Evolutionary conservation across 176 grass and related monocot genomes (phyloP), one percentile per base, ranked within the genome.

Genomic region (Carex parvula): DNA sequence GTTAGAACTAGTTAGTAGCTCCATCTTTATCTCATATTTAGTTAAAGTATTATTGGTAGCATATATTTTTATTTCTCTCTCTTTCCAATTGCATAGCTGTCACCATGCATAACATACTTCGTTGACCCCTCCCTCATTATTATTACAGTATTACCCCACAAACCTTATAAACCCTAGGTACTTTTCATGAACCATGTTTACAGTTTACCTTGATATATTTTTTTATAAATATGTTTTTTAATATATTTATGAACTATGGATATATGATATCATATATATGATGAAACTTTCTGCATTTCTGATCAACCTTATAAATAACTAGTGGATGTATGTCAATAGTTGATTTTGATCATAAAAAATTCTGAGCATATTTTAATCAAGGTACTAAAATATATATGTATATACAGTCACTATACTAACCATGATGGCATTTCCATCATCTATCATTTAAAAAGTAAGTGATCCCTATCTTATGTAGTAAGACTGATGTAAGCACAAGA

Each of bases 21-120:
- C 20, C 11, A 30, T 77, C 35, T 70, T 55, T 26, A 55, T 76
- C 71, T 76, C 48, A 54, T 29, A 30, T 76, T 54, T 54, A 24
- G 21, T 74, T 52, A 53, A 39, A 39, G 5, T 54, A 76, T 4
- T 21, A 13, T 29, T 54, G 21, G 48, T 54, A 29, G 12, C 46
- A 55, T 68, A 35, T 67, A 0, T 74, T 73, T 54, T 55, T 55
- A 17, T 56, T 56, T 76, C 48, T 76, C 20, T 76, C 21, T 24
- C 48, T 76, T 56, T 76, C n/a, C n/a, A n/a, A n/a, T 76, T 76
- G 48, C 48, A 55, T 17, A 76, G 48, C 72, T 76, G 72, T 76
- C 72, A 55, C 72, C 72, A 54, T 17, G 48, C 72, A 76, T 22
- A 55, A 50, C 72, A 76, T 22, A 76, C 22, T 76, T 76, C 10